Conservation (phyloP, 768 basidiomycete species). For the Phylloporus arenicola region DNA sequence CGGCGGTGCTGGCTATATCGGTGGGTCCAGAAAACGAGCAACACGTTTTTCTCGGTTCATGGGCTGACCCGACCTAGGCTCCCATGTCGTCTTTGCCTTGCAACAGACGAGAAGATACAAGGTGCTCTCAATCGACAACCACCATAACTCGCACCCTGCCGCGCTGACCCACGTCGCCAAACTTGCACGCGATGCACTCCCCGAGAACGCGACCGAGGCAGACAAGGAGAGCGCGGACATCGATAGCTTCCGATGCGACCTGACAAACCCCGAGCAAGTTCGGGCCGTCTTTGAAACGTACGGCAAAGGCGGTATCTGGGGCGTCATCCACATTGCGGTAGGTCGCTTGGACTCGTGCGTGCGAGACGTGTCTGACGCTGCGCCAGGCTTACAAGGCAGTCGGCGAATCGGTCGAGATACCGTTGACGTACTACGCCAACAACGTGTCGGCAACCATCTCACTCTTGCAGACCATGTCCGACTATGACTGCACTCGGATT, state of each 20-base stretch:
- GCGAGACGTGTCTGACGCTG: not conserved
- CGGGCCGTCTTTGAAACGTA: conserved; percentile 78
- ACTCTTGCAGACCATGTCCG: conserved; percentile 81
- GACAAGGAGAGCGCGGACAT: conserved; percentile 73
- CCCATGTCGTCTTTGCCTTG: conserved; percentile 85
- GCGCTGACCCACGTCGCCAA: conserved; percentile 73
- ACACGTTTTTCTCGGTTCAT: not conserved
- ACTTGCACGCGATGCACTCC: conserved; percentile 72
- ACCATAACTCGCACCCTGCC: conserved; percentile 81
- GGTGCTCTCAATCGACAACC: conserved; percentile 92
- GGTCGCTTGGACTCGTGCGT: conserved; percentile 28
- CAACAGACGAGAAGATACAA: conserved; percentile 86
- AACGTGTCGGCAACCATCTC: conserved; percentile 88
- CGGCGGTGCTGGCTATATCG: conserved; percentile 88
- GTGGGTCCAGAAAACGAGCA: conserved; percentile 34
- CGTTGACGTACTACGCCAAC: conserved; percentile 88
- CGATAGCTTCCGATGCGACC: conserved; percentile 64
- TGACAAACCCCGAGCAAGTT: conserved; percentile 68
- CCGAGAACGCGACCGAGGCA: conserved; percentile 53
- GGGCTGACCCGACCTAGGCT: conserved; percentile 48
- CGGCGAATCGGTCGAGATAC: conserved; percentile 92
- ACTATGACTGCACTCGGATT: conserved; percentile 76
- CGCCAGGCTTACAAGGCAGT: conserved; percentile 92
- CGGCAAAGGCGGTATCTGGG: conserved; percentile 90
- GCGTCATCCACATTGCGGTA: conserved; percentile 92